Evolutionary conservation across 2,329 filamentous ascomycete species (phyloP), one percentile per base, ranked within the genome.

Genomic region (Pseudogymnoascus sp.): DNA sequence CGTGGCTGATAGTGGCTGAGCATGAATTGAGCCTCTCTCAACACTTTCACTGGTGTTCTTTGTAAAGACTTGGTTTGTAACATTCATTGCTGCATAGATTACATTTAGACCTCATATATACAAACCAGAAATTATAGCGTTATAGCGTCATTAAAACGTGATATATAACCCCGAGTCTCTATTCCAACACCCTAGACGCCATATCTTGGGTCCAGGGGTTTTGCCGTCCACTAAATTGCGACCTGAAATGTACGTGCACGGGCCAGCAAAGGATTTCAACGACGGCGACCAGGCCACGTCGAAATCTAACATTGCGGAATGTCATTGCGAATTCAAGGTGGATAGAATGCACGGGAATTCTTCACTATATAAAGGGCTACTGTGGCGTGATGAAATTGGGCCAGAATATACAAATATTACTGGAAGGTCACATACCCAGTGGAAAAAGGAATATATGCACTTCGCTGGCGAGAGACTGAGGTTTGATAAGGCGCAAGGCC

Each of bases 181-280:
- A n/a, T 55, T 33, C 48, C 4, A 8, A n/a, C 48, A 15, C 29
- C 29, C 29, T 55, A 55, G 29, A 9, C 48, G 48, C 48, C 29
- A 2, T 18, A 55, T 55, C 48, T 55, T 55, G 48, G 48, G 48
- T 55, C 48, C 48, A 55, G 48, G 48, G 48, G 48, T 55, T 42
- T 52, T 55, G 48, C 48, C 48, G 48, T 33, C 29, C 48, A 55
- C 48, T 55, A 55, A 55, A 55, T 12, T 55, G 21, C 15, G 12
- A 15, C 48, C 15, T 55, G 27, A 33, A 55, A 21, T 33, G 29
- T 33, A 10, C 13, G n/a, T 55, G 48, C 48, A 55, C 48, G 48
- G 48, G 48, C 48, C 48, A 55, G 29, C 15, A 18, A 55, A 29
- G 48, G 48, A 55, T 18, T 55, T 55, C 48, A 55, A 55, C 15